Percentiles rank a stretch among this genome's conserved stretches.
These are phyloP conservation scores for Aciculosporium take DNA, from an alignment of 2,329 filamentous ascomycete species.

Conservation along the genomic window DNA sequence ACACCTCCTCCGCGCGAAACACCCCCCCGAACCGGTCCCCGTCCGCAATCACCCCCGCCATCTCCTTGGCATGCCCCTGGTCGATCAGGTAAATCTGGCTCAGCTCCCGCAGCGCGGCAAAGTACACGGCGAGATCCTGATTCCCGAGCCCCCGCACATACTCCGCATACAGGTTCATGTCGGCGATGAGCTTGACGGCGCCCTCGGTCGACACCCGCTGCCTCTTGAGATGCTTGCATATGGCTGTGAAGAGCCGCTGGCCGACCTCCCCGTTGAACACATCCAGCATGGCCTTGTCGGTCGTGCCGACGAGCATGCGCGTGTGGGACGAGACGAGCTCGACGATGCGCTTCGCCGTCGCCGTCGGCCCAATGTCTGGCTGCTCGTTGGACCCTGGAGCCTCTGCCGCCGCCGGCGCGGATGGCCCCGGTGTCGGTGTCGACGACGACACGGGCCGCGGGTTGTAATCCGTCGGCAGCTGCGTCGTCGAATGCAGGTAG, in stretches of 20 bases:
- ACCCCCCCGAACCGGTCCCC: slow-evolving; percentile 80
- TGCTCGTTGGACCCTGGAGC: too few species aligned
- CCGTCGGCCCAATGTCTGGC: slow-evolving; percentile 50
- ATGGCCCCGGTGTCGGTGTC: slow-evolving; percentile 8
- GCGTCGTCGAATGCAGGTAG: slow-evolving; percentile 80
- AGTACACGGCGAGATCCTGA: slow-evolving; percentile 74
- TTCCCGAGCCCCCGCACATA: slow-evolving; percentile 76
- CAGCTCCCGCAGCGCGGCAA: slow-evolving; percentile 78
- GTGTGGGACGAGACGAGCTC: slow-evolving; percentile 81
- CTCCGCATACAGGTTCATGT: slow-evolving; percentile 86
- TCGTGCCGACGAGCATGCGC: slow-evolving; percentile 82
- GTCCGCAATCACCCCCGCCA: slow-evolving; percentile 90
- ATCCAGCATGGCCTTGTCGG: slow-evolving; percentile 94
- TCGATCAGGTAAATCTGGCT: slow-evolving; percentile 94
- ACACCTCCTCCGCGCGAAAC: slow-evolving; percentile 90
- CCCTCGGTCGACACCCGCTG: slow-evolving; percentile 84
- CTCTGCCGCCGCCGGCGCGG: slow-evolving; percentile 13
- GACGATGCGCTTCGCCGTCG: slow-evolving; percentile 67
- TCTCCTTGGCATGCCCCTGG: slow-evolving; percentile 70
- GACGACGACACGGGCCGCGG: slow-evolving; percentile 30
- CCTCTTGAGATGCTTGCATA: slow-evolving; percentile 96
- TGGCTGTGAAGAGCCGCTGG: slow-evolving; percentile 72
- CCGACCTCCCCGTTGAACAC: slow-evolving; percentile 98
- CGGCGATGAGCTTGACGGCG: slow-evolving; percentile 82
- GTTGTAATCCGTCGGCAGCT: slow-evolving; percentile 81